Evolutionary conservation across 176 grass and related monocot species (phyloP), one percentile per base, ranked within the genome.

Genomic region (Cenchrus purpureus): DNA sequence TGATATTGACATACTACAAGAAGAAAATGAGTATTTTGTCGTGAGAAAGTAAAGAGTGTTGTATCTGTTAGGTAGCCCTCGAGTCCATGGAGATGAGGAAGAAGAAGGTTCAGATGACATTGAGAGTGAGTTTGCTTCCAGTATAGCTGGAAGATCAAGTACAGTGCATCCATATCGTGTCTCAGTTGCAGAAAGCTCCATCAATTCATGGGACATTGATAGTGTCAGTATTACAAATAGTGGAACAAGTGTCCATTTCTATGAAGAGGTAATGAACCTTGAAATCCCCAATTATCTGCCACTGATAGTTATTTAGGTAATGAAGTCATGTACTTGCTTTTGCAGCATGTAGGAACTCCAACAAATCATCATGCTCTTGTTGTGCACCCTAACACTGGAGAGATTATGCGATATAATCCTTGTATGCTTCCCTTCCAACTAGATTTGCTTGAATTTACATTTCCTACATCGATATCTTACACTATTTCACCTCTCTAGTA

Each of bases 111-210:
- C 53, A 19, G 80, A 82, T 60, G 80, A 82, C n/a, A 82, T 82
- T 72, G 80, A 82, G 80, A 82, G 67, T 32, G 80, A 82, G 54
- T 82, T 82, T 82, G 80, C 80, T 72, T 82, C 67, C n/a, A 82
- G 80, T 72, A 20, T 31, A 72, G 54, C 67, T 82, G 80, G 80
- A 60, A 7, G 80, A 60, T 82, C 80, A 48, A 80, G 25, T 22
- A 8, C 19, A 55, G 54, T 72, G 67, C 80, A 82, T 58, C 80
- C 80, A 45, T 82, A 82, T 67, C 80, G 67, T 29, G 42, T 60
- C 80, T 82, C 67, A 19, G 54, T 82, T 0, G 50, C 80, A 60
- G 80, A 82, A 82, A 82, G 80, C 67, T 71, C 80, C 80, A 82
- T 82, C 54, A 82, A 45, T 54, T 60, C 80, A 71, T 82, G 67